These are phyloP conservation scores for Serpula lacrymans DNA, from an alignment of 768 basidiomycete species.

Conservation along the genomic window DNA sequence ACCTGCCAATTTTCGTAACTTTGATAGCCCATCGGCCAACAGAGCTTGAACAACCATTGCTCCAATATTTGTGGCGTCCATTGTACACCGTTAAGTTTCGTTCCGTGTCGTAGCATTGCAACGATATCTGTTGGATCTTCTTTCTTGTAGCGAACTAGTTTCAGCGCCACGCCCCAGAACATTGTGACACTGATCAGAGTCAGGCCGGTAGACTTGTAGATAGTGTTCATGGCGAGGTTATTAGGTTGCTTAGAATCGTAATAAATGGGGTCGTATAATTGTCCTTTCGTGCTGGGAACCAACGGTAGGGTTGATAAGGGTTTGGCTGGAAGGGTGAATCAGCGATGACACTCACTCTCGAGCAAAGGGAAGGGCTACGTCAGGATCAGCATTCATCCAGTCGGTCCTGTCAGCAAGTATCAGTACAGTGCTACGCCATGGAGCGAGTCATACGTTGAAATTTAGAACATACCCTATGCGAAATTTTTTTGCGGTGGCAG, in stretches of 20 bases:
- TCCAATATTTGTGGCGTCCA: conserved; percentile 59
- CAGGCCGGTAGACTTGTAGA: conserved; percentile 57
- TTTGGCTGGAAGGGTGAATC: conserved; percentile 5
- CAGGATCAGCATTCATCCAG: conserved; percentile 79
- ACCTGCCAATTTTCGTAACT: conserved; percentile 42
- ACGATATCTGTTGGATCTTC: conserved; percentile 66
- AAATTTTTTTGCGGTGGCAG: conserved; percentile 47
- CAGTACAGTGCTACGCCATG: conserved; percentile 1
- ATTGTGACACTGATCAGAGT: conserved; percentile 59
- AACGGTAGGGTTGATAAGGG: conserved; percentile 2
- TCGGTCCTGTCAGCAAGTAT: conserved; percentile 34
- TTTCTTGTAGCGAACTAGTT: conserved; percentile 63
- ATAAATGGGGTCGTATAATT: conserved; percentile 59
- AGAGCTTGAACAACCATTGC: conserved; percentile 52
- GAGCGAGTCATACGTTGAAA: not conserved
- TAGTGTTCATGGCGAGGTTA: conserved; percentile 52
- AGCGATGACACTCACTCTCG: conserved; percentile 44
- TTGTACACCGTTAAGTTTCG: conserved; percentile 42
- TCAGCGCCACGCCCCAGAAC: conserved; percentile 70
- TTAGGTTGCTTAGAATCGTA: conserved; percentile 45
- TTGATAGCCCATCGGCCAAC: conserved; percentile 63
- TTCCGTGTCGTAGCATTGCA: conserved; percentile 62
- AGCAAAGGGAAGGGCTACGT: conserved; percentile 66
- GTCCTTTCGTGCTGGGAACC: conserved; percentile 16
- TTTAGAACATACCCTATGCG: conserved; percentile 38